These are phyloP conservation scores for Talaromyces stipitatus DNA, from an alignment of 495 filamentous ascomycete genomes.

Conservation along the genomic window DNA sequence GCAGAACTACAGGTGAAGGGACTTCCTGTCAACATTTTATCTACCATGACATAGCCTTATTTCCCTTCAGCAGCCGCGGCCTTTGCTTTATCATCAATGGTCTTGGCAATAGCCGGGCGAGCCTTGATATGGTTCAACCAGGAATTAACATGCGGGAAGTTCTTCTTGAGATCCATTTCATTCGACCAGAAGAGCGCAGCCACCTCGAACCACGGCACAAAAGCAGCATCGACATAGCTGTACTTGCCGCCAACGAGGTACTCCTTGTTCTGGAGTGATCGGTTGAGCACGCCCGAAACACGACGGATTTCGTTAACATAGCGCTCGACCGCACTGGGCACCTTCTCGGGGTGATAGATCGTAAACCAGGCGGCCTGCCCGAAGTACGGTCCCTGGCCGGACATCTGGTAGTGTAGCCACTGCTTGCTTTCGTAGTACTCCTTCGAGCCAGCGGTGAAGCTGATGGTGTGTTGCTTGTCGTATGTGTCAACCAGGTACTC, in stretches of 20 bases:
- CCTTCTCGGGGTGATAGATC: slow-evolving; percentile 46
- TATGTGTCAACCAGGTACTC: slow-evolving; percentile 67
- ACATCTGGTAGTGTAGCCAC: slow-evolving; percentile 60
- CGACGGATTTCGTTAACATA: slow-evolving; percentile 55
- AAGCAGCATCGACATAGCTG: slow-evolving; percentile 53
- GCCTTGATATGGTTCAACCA: too few species aligned
- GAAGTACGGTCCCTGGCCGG: slow-evolving; percentile 65
- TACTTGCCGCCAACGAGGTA: slow-evolving; percentile 54
- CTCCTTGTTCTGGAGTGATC: slow-evolving; percentile 38
- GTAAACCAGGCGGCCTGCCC: slow-evolving; percentile 52
- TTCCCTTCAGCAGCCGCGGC: too few species aligned
- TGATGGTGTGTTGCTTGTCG: slow-evolving; percentile 53
- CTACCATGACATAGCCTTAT: too few species aligned
- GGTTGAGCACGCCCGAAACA: slow-evolving; percentile 51
- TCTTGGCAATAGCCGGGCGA: too few species aligned
- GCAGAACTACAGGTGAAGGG: too few species aligned
- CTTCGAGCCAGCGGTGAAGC: slow-evolving; percentile 38
- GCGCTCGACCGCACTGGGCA: slow-evolving; percentile 49
- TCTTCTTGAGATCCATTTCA: too few species aligned
- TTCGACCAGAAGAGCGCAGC: too few species aligned
- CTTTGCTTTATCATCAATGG: too few species aligned
- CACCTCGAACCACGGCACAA: slow-evolving; percentile 55
- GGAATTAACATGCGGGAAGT: too few species aligned
- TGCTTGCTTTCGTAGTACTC: slow-evolving; percentile 51
- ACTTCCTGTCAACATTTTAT: too few species aligned